These are phyloP conservation scores for Arabidopsis arenosa DNA, from an alignment of 345 rosid genomes.

Conservation along the genomic window DNA sequence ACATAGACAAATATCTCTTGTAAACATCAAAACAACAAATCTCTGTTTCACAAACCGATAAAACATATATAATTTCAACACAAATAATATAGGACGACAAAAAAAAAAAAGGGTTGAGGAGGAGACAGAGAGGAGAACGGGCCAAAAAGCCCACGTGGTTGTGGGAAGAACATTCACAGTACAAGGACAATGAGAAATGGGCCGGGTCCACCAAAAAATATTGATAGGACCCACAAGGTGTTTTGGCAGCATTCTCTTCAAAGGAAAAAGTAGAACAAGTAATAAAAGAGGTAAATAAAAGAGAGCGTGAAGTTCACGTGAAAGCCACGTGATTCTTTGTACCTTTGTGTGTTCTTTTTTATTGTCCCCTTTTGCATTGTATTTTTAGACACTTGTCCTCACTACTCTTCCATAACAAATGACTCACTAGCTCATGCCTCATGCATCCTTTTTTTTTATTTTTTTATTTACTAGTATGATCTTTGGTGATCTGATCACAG, in stretches of 20 bases:
- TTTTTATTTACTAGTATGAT: too few relatives aligned
- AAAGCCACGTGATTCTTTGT: slow-evolving; percentile 34
- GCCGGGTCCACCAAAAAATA: slow-evolving; percentile 39
- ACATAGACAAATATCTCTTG: slow-evolving; percentile 20
- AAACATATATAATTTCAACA: slow-evolving; percentile 14
- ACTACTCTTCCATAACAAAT: background rate
- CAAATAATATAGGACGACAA: background rate
- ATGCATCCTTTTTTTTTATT: background rate
- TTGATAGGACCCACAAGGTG: slow-evolving; percentile 13
- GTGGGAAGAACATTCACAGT: slow-evolving; percentile 7
- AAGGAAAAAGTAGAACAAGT: slow-evolving; percentile 13
- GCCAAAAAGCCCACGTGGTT: slow-evolving; percentile 46
- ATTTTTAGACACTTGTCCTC: slow-evolving; percentile 35
- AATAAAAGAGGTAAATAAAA: background rate
- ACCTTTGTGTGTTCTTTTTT: slow-evolving; percentile 27
- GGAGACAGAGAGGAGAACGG: background rate
- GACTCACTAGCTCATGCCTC: slow-evolving; percentile 20
- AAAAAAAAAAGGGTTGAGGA: background rate
- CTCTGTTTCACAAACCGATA: slow-evolving; percentile 22
- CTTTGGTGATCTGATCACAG: too few relatives aligned
- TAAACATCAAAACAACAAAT: slow-evolving; percentile 12
- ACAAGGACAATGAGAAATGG: slow-evolving; percentile 29
- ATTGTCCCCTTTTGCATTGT: slow-evolving; percentile 4
- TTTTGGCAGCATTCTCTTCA: slow-evolving; percentile 24
- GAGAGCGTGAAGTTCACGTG: slow-evolving; percentile 42